Percentiles rank a stretch among this genome's conserved stretches.
These are phyloP conservation scores for Globisporangium nunn DNA, from an alignment of 352 stramenopile species.

Conservation along the genomic window DNA sequence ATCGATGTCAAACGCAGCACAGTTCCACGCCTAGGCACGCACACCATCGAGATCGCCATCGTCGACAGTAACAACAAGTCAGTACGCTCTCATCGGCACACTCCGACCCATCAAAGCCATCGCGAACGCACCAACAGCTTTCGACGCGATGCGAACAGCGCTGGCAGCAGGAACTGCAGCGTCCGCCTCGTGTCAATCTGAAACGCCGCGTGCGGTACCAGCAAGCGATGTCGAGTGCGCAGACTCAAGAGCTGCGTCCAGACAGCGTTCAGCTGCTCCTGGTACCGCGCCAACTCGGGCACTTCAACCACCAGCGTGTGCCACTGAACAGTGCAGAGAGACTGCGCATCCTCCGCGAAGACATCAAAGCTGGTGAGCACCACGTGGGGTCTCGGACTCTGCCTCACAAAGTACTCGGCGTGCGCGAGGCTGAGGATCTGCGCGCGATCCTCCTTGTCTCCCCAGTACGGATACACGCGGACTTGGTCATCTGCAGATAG, in stretches of 20 bases:
- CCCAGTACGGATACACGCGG: conserved; percentile 50
- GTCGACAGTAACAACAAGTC: background rate
- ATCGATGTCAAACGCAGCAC: conserved; percentile 34
- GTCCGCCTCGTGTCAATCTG: conserved; percentile 39
- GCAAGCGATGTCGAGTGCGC: conserved; percentile 53
- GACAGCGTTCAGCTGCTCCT: conserved; percentile 23
- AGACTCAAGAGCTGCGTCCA: conserved; percentile 50
- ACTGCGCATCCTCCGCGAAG: conserved; percentile 38
- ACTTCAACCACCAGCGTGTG: conserved; percentile 44
- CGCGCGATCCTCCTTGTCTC: conserved; percentile 28
- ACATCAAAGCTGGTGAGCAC: conserved; percentile 53
- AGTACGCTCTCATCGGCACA: conserved; percentile 1
- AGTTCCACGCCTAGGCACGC: conserved; percentile 50
- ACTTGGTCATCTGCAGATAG: conserved; percentile 21
- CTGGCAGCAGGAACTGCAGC: conserved; percentile 63
- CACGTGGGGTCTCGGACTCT: conserved; percentile 30
- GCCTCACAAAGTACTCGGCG: conserved; percentile 25
- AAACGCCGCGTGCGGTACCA: conserved; percentile 34
- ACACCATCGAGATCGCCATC: background rate
- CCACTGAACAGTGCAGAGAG: conserved; percentile 35
- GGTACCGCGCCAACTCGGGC: conserved; percentile 9
- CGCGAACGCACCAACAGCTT: conserved; percentile 55
- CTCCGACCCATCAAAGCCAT: background rate
- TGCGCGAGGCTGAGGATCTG: conserved; percentile 28
- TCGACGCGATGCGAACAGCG: conserved; percentile 56